Evolutionary conservation across 768 basidiomycete species (phyloP).

Genomic region (Neoboletus brunneissimus): DNA sequence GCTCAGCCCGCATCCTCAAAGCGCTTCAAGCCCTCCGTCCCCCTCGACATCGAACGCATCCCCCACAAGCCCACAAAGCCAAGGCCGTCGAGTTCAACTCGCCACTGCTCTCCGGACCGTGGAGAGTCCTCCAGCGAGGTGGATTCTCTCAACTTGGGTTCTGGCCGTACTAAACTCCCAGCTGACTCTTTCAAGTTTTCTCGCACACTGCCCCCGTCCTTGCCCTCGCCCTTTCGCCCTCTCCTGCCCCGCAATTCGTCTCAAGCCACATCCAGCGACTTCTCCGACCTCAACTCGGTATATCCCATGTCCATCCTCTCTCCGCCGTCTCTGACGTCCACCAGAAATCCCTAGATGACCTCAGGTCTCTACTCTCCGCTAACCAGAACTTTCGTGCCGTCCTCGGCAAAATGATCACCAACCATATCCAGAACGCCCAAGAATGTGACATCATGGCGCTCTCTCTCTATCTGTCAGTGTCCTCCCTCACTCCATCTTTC

Average conservation of each 20-base stretch:
- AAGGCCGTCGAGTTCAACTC: slow-evolving; percentile 1
- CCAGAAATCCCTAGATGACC: slow-evolving; percentile 31
- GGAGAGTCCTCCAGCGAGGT: slow-evolving; percentile 19
- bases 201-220: neutral
- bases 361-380: slow-evolving; percentile 23
- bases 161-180: neutral
- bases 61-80: slow-evolving; percentile 6
- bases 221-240: neutral
- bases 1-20: slow-evolving; percentile 23
- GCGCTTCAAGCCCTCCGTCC: slow-evolving; percentile 29
- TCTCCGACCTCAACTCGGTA: slow-evolving; percentile 22
- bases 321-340: neutral
- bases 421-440: slow-evolving; percentile 21
- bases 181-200: slow-evolving; percentile 23
- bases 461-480: slow-evolving; percentile 40
- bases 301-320: neutral
- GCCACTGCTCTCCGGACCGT: slow-evolving; percentile 16
- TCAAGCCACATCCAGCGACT: slow-evolving; percentile 3
- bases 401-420: slow-evolving; percentile 24
- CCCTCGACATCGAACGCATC: slow-evolving; percentile 27
- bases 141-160: slow-evolving; percentile 23
- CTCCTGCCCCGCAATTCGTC: slow-evolving; percentile 1
- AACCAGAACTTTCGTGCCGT: slow-evolving; percentile 17
- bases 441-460: slow-evolving; percentile 39
- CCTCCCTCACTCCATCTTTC: neutral